Evolutionary conservation across 495 filamentous ascomycete genomes (phyloP).

Genomic region (Xylaria flabelliformis): DNA sequence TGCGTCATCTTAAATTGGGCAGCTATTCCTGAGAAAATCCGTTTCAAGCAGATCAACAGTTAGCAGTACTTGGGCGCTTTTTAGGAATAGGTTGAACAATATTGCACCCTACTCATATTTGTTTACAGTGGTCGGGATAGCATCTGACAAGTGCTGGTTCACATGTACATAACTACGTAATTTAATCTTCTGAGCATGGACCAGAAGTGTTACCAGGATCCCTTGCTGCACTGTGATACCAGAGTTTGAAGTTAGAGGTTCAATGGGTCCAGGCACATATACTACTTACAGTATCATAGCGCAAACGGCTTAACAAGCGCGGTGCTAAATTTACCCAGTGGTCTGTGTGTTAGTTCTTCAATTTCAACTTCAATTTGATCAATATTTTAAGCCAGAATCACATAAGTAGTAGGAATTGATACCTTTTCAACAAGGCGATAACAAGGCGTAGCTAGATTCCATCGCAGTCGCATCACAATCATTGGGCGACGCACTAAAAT

Average conservation of each 20-base stretch:
- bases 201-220: slow-evolving; percentile 1
- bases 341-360: neutral
- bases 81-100: neutral
- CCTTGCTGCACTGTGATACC: slow-evolving; percentile 11
- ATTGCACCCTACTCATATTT: neutral
- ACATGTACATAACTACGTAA: neutral
- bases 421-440: neutral
- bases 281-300: no score
- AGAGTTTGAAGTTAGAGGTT: slow-evolving; percentile 17
- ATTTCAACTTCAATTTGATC: neutral
- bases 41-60: no score
- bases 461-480: no score
- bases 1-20: neutral
- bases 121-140: neutral
- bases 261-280: neutral
- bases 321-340: no score
- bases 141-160: neutral
- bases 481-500: neutral
- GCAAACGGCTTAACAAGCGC: neutral
- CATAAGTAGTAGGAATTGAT: neutral
- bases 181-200: neutral
- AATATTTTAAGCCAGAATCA: neutral
- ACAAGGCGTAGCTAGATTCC: neutral
- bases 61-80: neutral
- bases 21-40: no score